A percentile compares a stretch with the other conserved stretches of the same genome.
phyloP scores from a whole-genome alignment of 2,329 filamentous ascomycete species.

The Alternaria infectoria region DNA sequence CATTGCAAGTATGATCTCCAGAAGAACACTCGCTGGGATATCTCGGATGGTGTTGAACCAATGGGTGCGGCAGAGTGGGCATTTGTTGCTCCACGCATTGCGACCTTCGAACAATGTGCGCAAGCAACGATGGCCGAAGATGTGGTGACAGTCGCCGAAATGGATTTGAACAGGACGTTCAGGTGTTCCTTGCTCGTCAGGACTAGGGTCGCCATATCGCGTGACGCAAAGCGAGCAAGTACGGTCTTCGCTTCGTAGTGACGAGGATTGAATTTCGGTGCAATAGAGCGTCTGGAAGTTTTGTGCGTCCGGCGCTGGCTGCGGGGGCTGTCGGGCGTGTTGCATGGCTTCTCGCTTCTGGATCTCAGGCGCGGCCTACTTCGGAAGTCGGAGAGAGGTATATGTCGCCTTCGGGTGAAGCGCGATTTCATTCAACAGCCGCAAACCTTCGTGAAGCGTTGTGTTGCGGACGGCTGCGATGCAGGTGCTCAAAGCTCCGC shows the following conservation, averaged over 20 bases:
- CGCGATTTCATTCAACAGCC: background rate
- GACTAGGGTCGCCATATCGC: background rate
- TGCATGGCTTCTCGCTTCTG: background rate
- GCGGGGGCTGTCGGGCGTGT: background rate
- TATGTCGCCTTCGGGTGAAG: background rate
- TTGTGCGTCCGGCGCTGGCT: background rate
- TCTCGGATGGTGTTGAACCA: background rate
- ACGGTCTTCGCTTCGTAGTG: background rate
- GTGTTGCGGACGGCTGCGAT: too few species aligned
- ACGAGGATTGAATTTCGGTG: rapidly evolving
- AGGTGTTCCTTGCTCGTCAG: background rate
- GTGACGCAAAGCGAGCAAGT: background rate
- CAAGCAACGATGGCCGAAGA: background rate
- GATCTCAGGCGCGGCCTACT: background rate
- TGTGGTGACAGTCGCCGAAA: background rate
- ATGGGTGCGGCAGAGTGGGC: background rate
- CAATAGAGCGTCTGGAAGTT: background rate
- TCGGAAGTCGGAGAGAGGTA: background rate
- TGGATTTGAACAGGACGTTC: background rate
- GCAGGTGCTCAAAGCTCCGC: too few species aligned
- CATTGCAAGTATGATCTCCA: too few species aligned
- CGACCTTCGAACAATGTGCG: rapidly evolving
- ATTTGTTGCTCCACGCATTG: background rate
- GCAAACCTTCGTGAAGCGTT: background rate
- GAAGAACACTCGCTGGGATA: too few species aligned